Conservation (phyloP, 345 rosid species). For the Populus alba region DNA sequence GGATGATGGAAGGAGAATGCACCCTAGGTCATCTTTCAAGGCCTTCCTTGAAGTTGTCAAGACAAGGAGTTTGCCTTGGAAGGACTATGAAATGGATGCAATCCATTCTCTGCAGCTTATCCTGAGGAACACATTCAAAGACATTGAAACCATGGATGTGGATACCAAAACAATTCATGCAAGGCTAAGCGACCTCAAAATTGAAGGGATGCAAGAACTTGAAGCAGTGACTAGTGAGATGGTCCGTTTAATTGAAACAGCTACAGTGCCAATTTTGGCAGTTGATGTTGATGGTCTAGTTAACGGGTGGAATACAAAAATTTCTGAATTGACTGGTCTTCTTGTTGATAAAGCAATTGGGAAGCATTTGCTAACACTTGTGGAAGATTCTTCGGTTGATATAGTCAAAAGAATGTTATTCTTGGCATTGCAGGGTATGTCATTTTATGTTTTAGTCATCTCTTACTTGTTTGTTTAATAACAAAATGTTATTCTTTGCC, state of each 20-base stretch:
- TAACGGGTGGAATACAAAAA: slow-evolving; percentile 93
- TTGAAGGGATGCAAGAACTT: slow-evolving; percentile 81
- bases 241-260: slow-evolving; percentile 94
- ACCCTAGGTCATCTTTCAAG: slow-evolving; percentile 94
- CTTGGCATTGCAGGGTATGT: slow-evolving; percentile 77
- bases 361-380: slow-evolving; percentile 71
- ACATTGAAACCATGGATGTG: slow-evolving; percentile 40
- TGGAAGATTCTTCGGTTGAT: slow-evolving; percentile 77
- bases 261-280: slow-evolving; percentile 84
- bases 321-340: slow-evolving; percentile 83
- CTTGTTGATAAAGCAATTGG: slow-evolving; percentile 81
- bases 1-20: slow-evolving; percentile 85
- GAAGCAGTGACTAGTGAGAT: slow-evolving; percentile 95
- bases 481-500: background rate
- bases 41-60: slow-evolving; percentile 90
- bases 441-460: background rate
- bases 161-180: slow-evolving; percentile 51
- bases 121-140: slow-evolving; percentile 76
- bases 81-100: slow-evolving; percentile 95
- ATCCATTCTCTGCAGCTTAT: slow-evolving; percentile 96
- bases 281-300: slow-evolving; percentile 81
- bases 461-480: too few relatives aligned
- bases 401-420: slow-evolving; percentile 58
- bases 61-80: slow-evolving; percentile 89
- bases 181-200: slow-evolving; percentile 66